These are phyloP conservation scores for Sistotremastrum niveocremeum DNA, from an alignment of 768 basidiomycete genomes.

Conservation along the genomic window DNA sequence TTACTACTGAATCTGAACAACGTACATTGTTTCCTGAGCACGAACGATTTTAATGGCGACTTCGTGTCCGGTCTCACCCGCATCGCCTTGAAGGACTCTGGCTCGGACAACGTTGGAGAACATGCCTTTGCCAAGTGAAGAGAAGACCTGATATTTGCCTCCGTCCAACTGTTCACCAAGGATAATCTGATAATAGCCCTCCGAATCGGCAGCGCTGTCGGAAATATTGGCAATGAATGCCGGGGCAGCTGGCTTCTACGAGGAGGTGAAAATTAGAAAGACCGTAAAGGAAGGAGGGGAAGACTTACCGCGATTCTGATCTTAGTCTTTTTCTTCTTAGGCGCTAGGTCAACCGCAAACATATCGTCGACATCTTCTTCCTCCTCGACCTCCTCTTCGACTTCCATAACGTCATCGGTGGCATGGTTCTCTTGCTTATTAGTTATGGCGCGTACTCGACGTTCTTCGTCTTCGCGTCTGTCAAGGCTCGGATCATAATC, in stretches of 20 bases:
- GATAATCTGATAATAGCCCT: slow-evolving; percentile 92
- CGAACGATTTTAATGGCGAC: slow-evolving; percentile 97
- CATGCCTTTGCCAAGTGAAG: slow-evolving; percentile 96
- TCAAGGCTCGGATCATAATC: slow-evolving; percentile 86
- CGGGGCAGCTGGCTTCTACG: slow-evolving; percentile 39
- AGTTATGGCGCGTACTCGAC: slow-evolving; percentile 37
- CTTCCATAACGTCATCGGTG: slow-evolving; percentile 35
- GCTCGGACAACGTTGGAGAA: slow-evolving; percentile 95
- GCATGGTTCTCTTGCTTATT: slow-evolving; percentile 20
- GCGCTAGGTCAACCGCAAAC: slow-evolving; percentile 55
- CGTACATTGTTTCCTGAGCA: slow-evolving; percentile 92
- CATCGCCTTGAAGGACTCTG: slow-evolving; percentile 55
- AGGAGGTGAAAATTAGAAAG: not conserved
- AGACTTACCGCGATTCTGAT: slow-evolving; percentile 36
- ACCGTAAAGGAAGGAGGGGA: slow-evolving; percentile 1
- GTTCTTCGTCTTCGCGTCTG: slow-evolving; percentile 71
- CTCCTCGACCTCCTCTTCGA: slow-evolving; percentile 47
- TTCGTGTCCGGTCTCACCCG: slow-evolving; percentile 37
- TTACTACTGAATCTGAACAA: slow-evolving; percentile 6
- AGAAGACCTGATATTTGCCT: slow-evolving; percentile 89
- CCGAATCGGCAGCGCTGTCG: slow-evolving; percentile 85
- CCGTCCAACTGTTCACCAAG: slow-evolving; percentile 89
- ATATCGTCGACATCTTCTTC: slow-evolving; percentile 92
- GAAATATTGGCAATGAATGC: slow-evolving; percentile 63
- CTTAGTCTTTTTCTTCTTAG: slow-evolving; percentile 49